Evolutionary conservation across 192 early-diverging fungal genomes (phyloP), one percentile per base, ranked within the genome.

Genomic region (Gonapodya sp.): DNA sequence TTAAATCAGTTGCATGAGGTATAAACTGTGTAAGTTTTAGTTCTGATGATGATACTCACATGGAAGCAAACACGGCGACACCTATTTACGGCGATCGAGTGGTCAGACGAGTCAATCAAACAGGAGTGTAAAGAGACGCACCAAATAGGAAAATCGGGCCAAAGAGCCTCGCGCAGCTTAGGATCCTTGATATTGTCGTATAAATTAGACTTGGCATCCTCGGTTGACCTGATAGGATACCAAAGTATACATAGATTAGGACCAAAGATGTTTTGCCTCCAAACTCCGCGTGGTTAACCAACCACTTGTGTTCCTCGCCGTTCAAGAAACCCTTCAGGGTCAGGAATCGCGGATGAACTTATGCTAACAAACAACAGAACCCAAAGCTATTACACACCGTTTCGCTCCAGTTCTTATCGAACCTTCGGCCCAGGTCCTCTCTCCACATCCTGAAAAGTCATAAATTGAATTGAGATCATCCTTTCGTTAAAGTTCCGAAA

Each of bases 221-320:
- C 75, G 75, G 75, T 77, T 2, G 75, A 77, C 75, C 75, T 77
- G 2, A 18, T 34, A 2, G 8, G 8, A 34, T 31, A 16, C 30
- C 18, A 32, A 16, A 77, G 75, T 34, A 31, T 8, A 32, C 75
- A 34, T 16, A 2, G 75, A 72, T 18, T 18, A 18, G 34, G 18
- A 34, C 75, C 75, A 64, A 8, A 64, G 24, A 64, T 24, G 24
- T 24, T 24, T 24, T 24, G 24, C 46, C 46, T 24, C 46, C 46
- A 64, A 24, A 8, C 30, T 33, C 2, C 75, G 31, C 75, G 31
- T 14, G 8, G 2, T 34, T 2, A 34, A 77, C 75, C 8, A 14
- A 77, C 75, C 75, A 77, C 75, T 77, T 77, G 75, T 77, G 75
- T 33, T 77, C 75, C 75, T 77, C 75, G 2, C 75, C 75, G 8